These are phyloP conservation scores for Ambrosia artemisiifolia DNA, from an alignment of 129 eudicot genomes.

Conservation along the genomic window DNA sequence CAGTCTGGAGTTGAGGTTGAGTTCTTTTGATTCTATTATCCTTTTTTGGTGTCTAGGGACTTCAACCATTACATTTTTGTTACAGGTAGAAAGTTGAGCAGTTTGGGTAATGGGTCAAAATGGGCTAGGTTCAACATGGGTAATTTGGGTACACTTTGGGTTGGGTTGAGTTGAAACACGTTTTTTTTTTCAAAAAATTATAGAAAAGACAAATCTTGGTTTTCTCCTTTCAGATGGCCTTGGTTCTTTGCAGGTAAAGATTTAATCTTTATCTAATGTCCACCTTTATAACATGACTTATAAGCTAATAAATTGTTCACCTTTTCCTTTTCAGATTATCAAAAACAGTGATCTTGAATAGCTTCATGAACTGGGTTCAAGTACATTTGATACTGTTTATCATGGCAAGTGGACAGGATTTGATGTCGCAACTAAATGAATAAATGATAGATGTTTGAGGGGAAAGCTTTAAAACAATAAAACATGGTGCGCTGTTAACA, in stretches of 20 bases:
- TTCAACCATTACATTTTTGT: background rate
- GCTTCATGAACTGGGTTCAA: slow-evolving; percentile 88
- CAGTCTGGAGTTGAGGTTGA: slow-evolving; percentile 44
- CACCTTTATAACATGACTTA: background rate
- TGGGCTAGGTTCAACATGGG: background rate
- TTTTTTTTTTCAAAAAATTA: slow-evolving; percentile 17
- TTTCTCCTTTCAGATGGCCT: slow-evolving; percentile 71
- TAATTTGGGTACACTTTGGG: background rate
- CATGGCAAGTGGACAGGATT: slow-evolving; percentile 98
- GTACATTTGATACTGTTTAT: slow-evolving; percentile 94
- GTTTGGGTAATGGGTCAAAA: slow-evolving; percentile 6
- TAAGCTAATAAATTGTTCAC: slow-evolving; percentile 9
- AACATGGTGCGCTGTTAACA: no score
- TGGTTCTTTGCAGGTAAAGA: slow-evolving; percentile 81
- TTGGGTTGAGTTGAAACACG: slow-evolving; percentile 22
- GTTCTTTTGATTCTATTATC: slow-evolving; percentile 30
- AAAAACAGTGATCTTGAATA: slow-evolving; percentile 85
- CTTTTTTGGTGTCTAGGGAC: slow-evolving; percentile 4
- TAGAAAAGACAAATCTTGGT: slow-evolving; percentile 64
- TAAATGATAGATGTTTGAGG: slow-evolving; percentile 84
- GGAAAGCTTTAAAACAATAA: slow-evolving; percentile 80
- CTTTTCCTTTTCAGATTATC: slow-evolving; percentile 46
- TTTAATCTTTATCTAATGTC: background rate
- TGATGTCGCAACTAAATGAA: slow-evolving; percentile 87
- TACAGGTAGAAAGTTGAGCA: background rate